Evolutionary conservation across 495 filamentous ascomycete genomes (phyloP), one percentile per base, ranked within the genome.

Genomic region (Evernia prunastri): DNA sequence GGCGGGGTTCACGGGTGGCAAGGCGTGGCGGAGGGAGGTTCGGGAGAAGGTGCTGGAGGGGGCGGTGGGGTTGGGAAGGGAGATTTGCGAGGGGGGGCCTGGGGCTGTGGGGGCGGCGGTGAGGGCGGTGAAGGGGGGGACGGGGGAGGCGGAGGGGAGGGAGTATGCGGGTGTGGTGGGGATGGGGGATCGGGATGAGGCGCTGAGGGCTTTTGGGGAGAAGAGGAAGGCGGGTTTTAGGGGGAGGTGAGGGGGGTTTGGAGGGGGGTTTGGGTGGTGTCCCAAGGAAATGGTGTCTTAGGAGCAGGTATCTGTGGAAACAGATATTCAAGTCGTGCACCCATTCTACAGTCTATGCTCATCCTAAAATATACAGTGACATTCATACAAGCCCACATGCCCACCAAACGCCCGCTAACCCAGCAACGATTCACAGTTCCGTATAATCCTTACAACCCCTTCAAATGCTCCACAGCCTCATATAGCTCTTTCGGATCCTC

Each of bases 11-110:
- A 69, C 69, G 66, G 74, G 72, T 65, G 65, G 54, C 0, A 47
- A 8, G 40, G 23, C 12, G 39, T 68, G 57, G 71, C 76, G 57
- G 75, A 77, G 56, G 81, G 78, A 78, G 33, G 88, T 85, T 40
- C 76, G 87, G 42, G 81, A 82, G 63, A 80, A 79, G 72, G 89
- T 87, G 36, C 74, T 95, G 53, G 81, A 81, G 18, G 87, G 86
- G 74, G 88, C 90, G 59, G 82, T 97, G 58, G 82, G 86, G 70
- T 71, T 97, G 58, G 94, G 92, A 15, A 70, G 76, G 65, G 87
- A 90, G 75, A 91, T 97, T 57, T 94, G 90, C 73, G 83, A 90
- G 75, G 95, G 94, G 36, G 94, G 86, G 0, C 94, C 94, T 0
- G 77, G 92, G 59, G 91, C 90, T 1, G 78, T 93, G 37, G 80